These are phyloP conservation scores for Ulvella scutata DNA, from an alignment of 139 green algal species.

Conservation along the genomic window DNA sequence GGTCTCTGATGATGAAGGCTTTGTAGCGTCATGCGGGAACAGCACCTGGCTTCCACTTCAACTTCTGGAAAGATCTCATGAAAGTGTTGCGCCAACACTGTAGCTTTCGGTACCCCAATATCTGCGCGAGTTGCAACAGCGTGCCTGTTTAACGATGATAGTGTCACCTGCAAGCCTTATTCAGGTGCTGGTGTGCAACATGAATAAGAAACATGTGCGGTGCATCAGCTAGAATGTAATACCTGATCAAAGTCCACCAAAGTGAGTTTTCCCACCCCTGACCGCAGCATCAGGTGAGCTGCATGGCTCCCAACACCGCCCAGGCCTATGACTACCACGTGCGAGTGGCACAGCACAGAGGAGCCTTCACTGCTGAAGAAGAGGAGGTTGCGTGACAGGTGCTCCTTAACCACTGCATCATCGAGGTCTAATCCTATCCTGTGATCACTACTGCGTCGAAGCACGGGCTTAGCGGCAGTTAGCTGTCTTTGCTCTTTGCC, in stretches of 20 bases:
- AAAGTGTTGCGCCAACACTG: slow-evolving; percentile 65
- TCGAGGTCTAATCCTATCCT: slow-evolving; percentile 8
- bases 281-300: slow-evolving; percentile 80
- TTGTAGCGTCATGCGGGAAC: not conserved
- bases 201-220: too few relatives aligned
- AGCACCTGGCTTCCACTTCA: slow-evolving; percentile 1
- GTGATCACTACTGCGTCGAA: too few relatives aligned
- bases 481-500: too few relatives aligned
- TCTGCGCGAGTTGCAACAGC: slow-evolving; percentile 79
- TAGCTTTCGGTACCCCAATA: slow-evolving; percentile 82
- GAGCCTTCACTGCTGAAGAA: slow-evolving; percentile 74
- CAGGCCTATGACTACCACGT: slow-evolving; percentile 88
- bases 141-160: slow-evolving; percentile 87
- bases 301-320: slow-evolving; percentile 90
- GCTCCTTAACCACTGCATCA: slow-evolving; percentile 69
- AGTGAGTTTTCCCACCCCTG: slow-evolving; percentile 73
- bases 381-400: slow-evolving; percentile 84
- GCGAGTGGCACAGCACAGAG: slow-evolving; percentile 42
- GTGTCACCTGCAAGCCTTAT: slow-evolving; percentile 29
- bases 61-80: slow-evolving; percentile 78
- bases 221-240: too few relatives aligned
- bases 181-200: not conserved
- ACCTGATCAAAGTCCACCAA: slow-evolving; percentile 97
- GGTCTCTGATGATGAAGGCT: too few relatives aligned
- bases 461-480: too few relatives aligned